phyloP scores from a whole-genome alignment of 306 rosid species.

The Prosopis cineraria region DNA sequence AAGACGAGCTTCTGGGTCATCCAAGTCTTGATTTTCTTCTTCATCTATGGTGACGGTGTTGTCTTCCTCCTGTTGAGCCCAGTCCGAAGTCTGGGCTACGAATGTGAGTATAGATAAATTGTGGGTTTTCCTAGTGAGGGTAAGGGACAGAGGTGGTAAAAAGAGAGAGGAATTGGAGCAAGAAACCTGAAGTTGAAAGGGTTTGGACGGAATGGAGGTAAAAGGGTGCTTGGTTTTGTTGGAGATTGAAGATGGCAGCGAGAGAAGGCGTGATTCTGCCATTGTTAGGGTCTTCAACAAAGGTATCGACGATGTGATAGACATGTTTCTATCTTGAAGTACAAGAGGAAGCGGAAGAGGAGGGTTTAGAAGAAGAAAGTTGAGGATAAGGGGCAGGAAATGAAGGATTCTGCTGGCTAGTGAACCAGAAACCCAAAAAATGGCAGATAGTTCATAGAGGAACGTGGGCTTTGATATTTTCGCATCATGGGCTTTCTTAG shows the following conservation, averaged over 20 bases:
- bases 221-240: conserved; percentile 39
- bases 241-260: conserved; percentile 48
- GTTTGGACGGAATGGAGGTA: conserved; percentile 55
- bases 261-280: conserved; percentile 54
- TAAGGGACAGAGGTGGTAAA: conserved; percentile 39
- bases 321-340: conserved; percentile 38
- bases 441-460: not conserved
- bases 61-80: conserved; percentile 78
- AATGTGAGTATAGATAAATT: conserved; percentile 42
- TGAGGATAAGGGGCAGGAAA: conserved; percentile 47
- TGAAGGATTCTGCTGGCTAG: not conserved
- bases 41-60: conserved; percentile 44
- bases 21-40: conserved; percentile 36
- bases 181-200: conserved; percentile 54
- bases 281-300: conserved; percentile 54
- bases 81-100: conserved; percentile 78
- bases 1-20: conserved; percentile 40
- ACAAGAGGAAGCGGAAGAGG: conserved; percentile 19
- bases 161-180: conserved; percentile 35
- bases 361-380: conserved; percentile 19
- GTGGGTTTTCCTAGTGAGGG: conserved; percentile 39
- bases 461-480: conserved; percentile 7
- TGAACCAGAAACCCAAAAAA: not conserved
- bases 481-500: not conserved
- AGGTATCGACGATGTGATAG: conserved; percentile 50